A percentile compares a stretch with the other conserved stretches of the same genome.
These are phyloP conservation scores for Saccharum spontaneum DNA, from an alignment of 176 grass and related monocot species.

Conservation along the genomic window DNA sequence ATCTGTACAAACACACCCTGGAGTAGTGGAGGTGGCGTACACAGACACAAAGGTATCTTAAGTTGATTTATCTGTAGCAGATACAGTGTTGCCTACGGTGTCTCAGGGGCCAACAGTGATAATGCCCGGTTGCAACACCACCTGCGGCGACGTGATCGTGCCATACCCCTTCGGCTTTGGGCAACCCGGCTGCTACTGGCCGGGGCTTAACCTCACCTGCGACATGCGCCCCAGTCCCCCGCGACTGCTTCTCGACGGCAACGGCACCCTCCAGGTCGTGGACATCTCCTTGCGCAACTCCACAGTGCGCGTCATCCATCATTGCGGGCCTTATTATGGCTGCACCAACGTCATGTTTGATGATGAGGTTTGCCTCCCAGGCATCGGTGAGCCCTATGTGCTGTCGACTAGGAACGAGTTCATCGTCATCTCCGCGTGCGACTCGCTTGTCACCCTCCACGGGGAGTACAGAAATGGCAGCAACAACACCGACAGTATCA, in stretches of 20 bases:
- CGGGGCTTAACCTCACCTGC: no score
- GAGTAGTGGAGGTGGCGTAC: no score
- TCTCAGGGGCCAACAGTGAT: not conserved
- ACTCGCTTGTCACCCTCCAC: no score
- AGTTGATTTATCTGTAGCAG: not conserved
- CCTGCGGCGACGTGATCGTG: not conserved
- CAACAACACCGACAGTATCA: no score
- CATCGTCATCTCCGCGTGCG: no score
- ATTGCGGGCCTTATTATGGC: no score
- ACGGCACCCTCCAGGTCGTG: not conserved
- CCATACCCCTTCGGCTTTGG: not conserved
- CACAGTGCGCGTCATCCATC: not conserved
- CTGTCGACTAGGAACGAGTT: not conserved
- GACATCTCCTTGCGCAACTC: not conserved
- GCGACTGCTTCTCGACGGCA: not conserved
- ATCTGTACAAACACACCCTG: no score
- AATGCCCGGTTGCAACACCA: not conserved
- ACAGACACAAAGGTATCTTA: not conserved
- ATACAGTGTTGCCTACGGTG: not conserved
- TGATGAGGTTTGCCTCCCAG: not conserved
- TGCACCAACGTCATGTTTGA: no score
- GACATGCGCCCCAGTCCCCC: not conserved
- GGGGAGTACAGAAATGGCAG: no score
- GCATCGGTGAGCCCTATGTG: not conserved
- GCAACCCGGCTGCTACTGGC: not conserved